phyloP scores from a whole-genome alignment of 116 monocot species.

The Zostera marina region DNA sequence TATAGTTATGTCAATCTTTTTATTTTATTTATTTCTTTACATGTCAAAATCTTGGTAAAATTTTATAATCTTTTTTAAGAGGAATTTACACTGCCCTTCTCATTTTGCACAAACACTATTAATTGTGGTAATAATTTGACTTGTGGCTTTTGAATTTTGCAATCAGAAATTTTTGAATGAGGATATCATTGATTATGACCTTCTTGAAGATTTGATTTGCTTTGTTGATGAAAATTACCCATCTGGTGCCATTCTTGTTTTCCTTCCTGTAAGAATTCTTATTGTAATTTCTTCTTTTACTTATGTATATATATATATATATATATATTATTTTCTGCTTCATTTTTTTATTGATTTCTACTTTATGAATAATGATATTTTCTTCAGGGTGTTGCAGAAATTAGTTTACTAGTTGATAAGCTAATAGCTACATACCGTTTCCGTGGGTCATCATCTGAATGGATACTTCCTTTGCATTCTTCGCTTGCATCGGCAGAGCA shows the following conservation, averaged over 20 bases:
- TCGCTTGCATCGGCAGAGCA: slow-evolving; percentile 79
- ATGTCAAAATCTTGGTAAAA: too few relatives aligned
- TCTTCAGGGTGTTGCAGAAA: slow-evolving; percentile 81
- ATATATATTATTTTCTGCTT: slow-evolving; percentile 1
- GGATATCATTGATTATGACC: slow-evolving; percentile 88
- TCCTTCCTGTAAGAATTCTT: slow-evolving; percentile 62
- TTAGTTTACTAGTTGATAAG: slow-evolving; percentile 70
- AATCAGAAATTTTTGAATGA: slow-evolving; percentile 78
- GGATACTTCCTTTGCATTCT: slow-evolving; percentile 96
- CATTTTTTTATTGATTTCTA: not conserved
- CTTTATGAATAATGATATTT: slow-evolving; percentile 6
- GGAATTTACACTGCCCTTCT: too few relatives aligned
- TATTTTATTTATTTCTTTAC: too few relatives aligned
- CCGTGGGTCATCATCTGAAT: slow-evolving; percentile 62
- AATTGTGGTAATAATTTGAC: not conserved
- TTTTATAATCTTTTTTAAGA: too few relatives aligned
- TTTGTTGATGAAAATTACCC: slow-evolving; percentile 71
- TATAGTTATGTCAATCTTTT: too few relatives aligned
- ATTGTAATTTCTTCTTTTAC: not conserved
- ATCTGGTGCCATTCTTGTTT: slow-evolving; percentile 83
- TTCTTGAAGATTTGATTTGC: slow-evolving; percentile 88
- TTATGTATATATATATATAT: not conserved
- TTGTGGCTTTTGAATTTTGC: not conserved
- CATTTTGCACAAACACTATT: not conserved
- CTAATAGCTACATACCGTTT: slow-evolving; percentile 59